A percentile compares a stretch with the other conserved stretches of the same genome.
Evolutionary conservation across 1,139 yeast species (phyloP).

Genomic region (Geotrichum candidum): DNA sequence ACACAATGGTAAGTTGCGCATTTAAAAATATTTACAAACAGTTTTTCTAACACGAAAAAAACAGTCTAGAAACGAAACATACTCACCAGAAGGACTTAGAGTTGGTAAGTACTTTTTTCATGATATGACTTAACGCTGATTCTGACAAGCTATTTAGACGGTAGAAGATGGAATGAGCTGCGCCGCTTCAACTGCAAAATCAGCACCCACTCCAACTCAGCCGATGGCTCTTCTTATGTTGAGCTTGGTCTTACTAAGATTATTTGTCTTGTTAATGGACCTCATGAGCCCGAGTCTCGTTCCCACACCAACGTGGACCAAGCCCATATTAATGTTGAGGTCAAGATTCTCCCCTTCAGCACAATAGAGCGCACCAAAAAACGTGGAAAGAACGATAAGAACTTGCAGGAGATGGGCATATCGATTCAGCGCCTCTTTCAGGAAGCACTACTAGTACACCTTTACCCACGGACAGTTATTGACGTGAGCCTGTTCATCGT

Average conservation of each 20-base stretch:
- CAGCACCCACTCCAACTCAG: constrained; percentile 80
- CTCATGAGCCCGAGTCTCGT: constrained; percentile 66
- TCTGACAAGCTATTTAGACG: constrained; percentile 43
- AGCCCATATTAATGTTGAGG: constrained; percentile 58
- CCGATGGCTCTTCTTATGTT: constrained; percentile 89
- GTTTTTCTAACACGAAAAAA: background rate
- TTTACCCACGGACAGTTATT: constrained; percentile 80
- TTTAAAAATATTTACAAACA: background rate
- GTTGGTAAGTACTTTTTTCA: constrained; percentile 31
- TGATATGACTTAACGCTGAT: background rate
- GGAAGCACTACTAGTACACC: constrained; percentile 65
- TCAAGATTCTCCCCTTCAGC: constrained; percentile 74
- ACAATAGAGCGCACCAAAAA: constrained; percentile 69
- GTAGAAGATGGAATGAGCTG: constrained; percentile 90
- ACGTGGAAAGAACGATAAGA: constrained; percentile 32
- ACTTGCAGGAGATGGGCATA: constrained; percentile 71
- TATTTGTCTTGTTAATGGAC: constrained; percentile 81
- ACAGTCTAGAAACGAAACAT: constrained; percentile 65
- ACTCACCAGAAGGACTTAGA: constrained; percentile 90
- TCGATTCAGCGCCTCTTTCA: constrained; percentile 74
- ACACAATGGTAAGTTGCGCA: background rate
- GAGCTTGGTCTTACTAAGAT: constrained; percentile 92
- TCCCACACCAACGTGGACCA: constrained; percentile 37
- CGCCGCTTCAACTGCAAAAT: constrained; percentile 74
- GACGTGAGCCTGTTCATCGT: constrained; percentile 68